Evolutionary conservation across 805 yeast species (phyloP), one percentile per base, ranked within the genome.

Genomic region (Starmerella vitae): DNA sequence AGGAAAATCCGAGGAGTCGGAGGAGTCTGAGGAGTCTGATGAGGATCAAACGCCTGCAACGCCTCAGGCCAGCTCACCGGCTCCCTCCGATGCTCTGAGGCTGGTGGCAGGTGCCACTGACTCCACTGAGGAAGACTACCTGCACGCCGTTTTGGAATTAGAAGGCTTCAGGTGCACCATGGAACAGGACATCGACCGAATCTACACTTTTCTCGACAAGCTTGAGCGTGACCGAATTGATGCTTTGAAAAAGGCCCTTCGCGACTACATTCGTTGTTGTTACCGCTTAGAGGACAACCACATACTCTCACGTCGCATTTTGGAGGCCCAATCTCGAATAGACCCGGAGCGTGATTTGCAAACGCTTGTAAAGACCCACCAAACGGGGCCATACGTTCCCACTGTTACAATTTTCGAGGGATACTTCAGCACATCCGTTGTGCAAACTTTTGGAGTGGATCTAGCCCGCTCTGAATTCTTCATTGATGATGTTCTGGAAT

Each of bases 391-490:
- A 26, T 80, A 78, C 54, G 66, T 70, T 37, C 94, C 94, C 6
- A 70, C 66, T 28, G 85, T 77, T 3, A 64, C 72, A 1, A 64
- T 76, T 2, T 83, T 80, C 57, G 84, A 78, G 48, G 78, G 76
- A 51, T 82, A 78, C 57, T 77, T 76, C 53, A 70, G 72, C 45
- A 39, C 44, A 17, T 68, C 76, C 7, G 68, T 70, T 39, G 64
- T 72, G 30, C 91, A 82, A 59, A 76, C 79, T 5, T 83, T 82
- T 63, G 94, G 94, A 9, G 80, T 79, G 30, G 85, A 76, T 43
- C 58, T 83, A 26, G 71, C 68, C 28, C 68, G 70, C 3, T 85
- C 79, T 3, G 84, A 85, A 1, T 50, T 73, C 20, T 59, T 81
- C 13, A 61, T 80, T 0, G 74, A 77, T 19, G 58, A 74, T 1